Conservation (phyloP, 352 stramenopile species). For the Halophytophthora batemanensis region DNA sequence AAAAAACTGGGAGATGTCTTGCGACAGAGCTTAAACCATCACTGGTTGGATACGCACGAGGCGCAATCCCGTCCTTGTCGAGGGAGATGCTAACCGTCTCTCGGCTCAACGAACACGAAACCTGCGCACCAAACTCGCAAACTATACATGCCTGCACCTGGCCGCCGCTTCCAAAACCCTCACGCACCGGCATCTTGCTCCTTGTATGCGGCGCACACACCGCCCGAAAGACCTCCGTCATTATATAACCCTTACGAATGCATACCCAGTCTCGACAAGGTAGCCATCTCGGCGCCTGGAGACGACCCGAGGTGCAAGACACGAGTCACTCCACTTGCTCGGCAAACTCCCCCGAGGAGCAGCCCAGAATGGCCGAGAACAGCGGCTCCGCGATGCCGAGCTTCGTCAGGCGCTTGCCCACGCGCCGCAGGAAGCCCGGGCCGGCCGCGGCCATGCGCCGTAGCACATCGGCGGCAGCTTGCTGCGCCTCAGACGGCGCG, state of each 20-base stretch:
- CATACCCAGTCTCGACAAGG: slow-evolving; percentile 20
- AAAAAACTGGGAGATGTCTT: slow-evolving; percentile 78
- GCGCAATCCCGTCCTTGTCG: slow-evolving; percentile 92
- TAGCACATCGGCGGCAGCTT: slow-evolving; percentile 23
- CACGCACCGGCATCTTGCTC: not conserved
- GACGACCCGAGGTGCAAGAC: slow-evolving; percentile 6
- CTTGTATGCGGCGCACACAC: slow-evolving; percentile 14
- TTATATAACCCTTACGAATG: slow-evolving; percentile 23
- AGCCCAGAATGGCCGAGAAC: slow-evolving; percentile 16
- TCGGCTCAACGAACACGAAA: slow-evolving; percentile 92
- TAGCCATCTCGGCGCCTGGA: not conserved
- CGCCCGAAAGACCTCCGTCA: slow-evolving; percentile 18
- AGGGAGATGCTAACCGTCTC: slow-evolving; percentile 94
- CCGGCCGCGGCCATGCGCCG: slow-evolving; percentile 11
- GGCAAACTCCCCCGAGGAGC: slow-evolving; percentile 13
- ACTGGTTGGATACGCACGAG: slow-evolving; percentile 70
- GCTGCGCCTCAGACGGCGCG: slow-evolving; percentile 19
- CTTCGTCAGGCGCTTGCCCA: slow-evolving; percentile 22
- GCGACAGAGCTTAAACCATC: slow-evolving; percentile 86
- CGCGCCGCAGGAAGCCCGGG: slow-evolving; percentile 8
- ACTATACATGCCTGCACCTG: slow-evolving; percentile 21
- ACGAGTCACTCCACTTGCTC: slow-evolving; percentile 11
- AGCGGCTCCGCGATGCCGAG: slow-evolving; percentile 8
- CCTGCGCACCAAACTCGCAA: accelerated
- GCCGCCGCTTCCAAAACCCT: slow-evolving; percentile 33